phyloP scores from a whole-genome alignment of 371 early-diverging fungal species.

The Fennellomyces sp. region DNA sequence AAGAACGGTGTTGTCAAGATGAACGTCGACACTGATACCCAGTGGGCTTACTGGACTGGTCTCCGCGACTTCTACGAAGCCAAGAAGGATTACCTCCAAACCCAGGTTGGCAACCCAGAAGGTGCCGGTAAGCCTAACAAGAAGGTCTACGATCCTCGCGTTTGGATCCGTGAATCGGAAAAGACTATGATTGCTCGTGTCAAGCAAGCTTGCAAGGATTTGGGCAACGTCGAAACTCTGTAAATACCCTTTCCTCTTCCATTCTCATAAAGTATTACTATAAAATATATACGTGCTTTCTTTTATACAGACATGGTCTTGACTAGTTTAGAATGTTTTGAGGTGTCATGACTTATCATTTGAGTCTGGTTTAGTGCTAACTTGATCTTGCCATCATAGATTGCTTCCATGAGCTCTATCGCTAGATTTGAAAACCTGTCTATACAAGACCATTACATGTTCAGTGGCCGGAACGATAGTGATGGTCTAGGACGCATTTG shows the following conservation, averaged over 20 bases:
- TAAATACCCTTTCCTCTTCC: slow-evolving; percentile 40
- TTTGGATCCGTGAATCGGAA: slow-evolving; percentile 85
- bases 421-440: too few relatives aligned
- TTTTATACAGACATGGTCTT: too few relatives aligned
- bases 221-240: slow-evolving; percentile 74
- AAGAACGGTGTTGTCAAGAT: slow-evolving; percentile 90
- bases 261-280: neutral
- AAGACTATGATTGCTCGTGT: slow-evolving; percentile 85
- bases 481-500: too few relatives aligned
- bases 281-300: too few relatives aligned
- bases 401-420: too few relatives aligned
- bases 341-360: too few relatives aligned
- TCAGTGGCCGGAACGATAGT: too few relatives aligned
- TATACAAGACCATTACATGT: too few relatives aligned
- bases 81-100: slow-evolving; percentile 81
- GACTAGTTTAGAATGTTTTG: too few relatives aligned
- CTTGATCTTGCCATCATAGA: too few relatives aligned
- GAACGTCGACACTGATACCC: slow-evolving; percentile 88
- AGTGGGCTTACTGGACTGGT: slow-evolving; percentile 83
- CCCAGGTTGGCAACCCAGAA: slow-evolving; percentile 93
- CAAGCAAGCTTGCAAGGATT: slow-evolving; percentile 77
- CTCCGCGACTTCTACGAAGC: slow-evolving; percentile 70
- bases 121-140: slow-evolving; percentile 93
- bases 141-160: slow-evolving; percentile 94
- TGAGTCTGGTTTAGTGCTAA: too few relatives aligned